These are phyloP conservation scores for Paraphaeosphaeria minitans DNA, from an alignment of 2,329 filamentous ascomycete genomes.

Conservation along the genomic window DNA sequence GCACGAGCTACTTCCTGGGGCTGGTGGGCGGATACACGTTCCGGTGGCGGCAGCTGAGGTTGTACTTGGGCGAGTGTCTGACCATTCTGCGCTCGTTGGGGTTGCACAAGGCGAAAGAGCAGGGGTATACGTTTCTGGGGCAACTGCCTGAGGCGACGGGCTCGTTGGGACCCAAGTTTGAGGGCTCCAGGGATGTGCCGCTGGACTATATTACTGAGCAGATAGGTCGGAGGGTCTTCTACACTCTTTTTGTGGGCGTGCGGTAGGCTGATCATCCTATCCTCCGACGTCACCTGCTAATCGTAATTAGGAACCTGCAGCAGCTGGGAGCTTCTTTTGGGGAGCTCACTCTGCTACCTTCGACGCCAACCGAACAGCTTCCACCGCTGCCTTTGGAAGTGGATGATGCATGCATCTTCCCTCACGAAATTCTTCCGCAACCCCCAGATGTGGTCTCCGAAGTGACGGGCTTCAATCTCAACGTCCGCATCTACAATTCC, in stretches of 20 bases:
- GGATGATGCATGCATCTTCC: constrained; percentile 80
- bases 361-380: constrained; percentile 75
- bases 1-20: constrained; percentile 77
- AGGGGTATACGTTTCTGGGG: constrained; percentile 47
- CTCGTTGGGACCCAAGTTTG: constrained; percentile 42
- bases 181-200: constrained; percentile 44
- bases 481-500: constrained; percentile 76
- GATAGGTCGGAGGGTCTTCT: constrained; percentile 72
- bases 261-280: constrained; percentile 70
- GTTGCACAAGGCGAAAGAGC: constrained; percentile 62
- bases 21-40: constrained; percentile 70
- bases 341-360: constrained; percentile 76
- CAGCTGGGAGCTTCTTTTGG: constrained; percentile 75
- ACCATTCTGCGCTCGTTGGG: constrained; percentile 71
- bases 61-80: constrained; percentile 75
- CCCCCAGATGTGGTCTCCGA: constrained; percentile 70
- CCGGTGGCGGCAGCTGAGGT: constrained; percentile 68
- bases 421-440: constrained; percentile 72
- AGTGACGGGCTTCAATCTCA: constrained; percentile 80
- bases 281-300: constrained; percentile 59
- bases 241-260: constrained; percentile 77
- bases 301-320: constrained; percentile 67
- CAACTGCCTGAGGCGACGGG: constrained; percentile 41
- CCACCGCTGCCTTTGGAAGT: constrained; percentile 81
- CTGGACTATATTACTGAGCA: constrained; percentile 55